A percentile compares a stretch with the other conserved stretches of the same genome.
Conservation (phyloP, 2,329 filamentous ascomycete species). For the Pseudogymnoascus sp. region DNA sequence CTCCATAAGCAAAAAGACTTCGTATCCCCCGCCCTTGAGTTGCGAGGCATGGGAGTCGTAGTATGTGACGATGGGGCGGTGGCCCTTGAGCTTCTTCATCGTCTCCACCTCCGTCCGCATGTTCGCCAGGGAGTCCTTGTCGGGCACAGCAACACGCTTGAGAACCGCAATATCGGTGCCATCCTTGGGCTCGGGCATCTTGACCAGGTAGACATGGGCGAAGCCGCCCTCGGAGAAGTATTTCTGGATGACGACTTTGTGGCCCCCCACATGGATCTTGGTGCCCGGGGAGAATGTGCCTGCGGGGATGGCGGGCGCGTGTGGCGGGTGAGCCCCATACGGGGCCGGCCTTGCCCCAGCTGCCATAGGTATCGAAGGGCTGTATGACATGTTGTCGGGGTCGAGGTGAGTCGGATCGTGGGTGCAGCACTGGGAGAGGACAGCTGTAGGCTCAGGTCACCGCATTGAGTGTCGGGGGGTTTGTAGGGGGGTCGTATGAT, state of each 20-base stretch:
- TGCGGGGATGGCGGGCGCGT: conserved; percentile 46
- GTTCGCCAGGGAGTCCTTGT: conserved; percentile 86
- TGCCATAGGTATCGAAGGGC: conserved; percentile 6
- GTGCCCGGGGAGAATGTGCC: conserved; percentile 91
- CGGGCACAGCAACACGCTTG: conserved; percentile 86
- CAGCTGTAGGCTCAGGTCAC: conserved; percentile 5
- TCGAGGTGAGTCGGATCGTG: background rate
- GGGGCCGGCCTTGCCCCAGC: conserved; percentile 35
- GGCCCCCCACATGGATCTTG: conserved; percentile 90
- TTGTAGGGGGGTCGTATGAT: background rate
- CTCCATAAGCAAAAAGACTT: conserved; percentile 98
- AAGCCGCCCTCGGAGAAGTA: conserved; percentile 98
- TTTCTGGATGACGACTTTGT: conserved; percentile 89
- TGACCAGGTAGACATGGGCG: conserved; percentile 95
- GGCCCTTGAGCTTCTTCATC: conserved; percentile 98
- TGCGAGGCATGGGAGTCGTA: conserved; percentile 97
- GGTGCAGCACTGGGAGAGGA: background rate
- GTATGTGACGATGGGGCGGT: conserved; percentile 93
- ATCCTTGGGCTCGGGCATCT: conserved; percentile 53
- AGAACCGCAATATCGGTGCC: conserved; percentile 31
- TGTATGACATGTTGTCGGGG: background rate
- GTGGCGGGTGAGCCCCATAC: conserved; percentile 37
- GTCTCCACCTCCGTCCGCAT: conserved; percentile 99
- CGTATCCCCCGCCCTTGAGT: conserved; percentile 84
- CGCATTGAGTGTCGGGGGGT: conserved; percentile 4